A percentile compares a stretch with the other conserved stretches of the same genome.
phyloP scores from a whole-genome alignment of 1,284 basidiomycete species.

The Blastosporella zonata region DNA sequence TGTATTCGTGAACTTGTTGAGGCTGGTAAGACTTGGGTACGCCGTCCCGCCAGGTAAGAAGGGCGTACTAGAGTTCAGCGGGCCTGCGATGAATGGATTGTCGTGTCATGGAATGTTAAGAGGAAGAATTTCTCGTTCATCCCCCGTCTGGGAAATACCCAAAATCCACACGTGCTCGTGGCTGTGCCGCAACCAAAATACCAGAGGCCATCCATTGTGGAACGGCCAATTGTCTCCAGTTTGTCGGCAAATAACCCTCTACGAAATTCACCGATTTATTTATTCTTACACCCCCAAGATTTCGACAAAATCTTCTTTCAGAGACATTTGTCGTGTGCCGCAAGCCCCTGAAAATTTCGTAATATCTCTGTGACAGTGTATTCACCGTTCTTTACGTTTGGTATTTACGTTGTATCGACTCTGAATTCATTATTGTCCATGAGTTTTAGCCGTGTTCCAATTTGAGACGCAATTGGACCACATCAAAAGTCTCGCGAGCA shows the following conservation, averaged over 20 bases:
- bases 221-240: neutral
- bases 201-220: neutral
- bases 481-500: too few relatives aligned
- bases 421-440: too few relatives aligned
- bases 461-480: too few relatives aligned
- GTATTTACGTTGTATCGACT: too few relatives aligned
- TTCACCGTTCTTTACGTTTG: neutral
- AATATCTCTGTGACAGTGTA: neutral
- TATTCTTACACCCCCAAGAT: too few relatives aligned
- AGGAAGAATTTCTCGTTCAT: neutral
- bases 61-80: conserved; percentile 1
- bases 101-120: conserved; percentile 7
- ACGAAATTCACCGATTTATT: neutral
- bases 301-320: too few relatives aligned
- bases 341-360: neutral
- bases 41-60: conserved; percentile 1
- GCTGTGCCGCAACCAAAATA: neutral
- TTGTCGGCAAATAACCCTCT: neutral
- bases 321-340: neutral
- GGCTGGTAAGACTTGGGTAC: neutral
- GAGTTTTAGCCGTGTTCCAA: too few relatives aligned
- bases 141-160: neutral
- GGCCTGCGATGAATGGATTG: conserved; percentile 11
- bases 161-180: conserved; percentile 1
- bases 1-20: conserved; percentile 9